Conservation (phyloP, 495 filamentous ascomycete genomes). For the Lindgomyces ingoldianus region DNA sequence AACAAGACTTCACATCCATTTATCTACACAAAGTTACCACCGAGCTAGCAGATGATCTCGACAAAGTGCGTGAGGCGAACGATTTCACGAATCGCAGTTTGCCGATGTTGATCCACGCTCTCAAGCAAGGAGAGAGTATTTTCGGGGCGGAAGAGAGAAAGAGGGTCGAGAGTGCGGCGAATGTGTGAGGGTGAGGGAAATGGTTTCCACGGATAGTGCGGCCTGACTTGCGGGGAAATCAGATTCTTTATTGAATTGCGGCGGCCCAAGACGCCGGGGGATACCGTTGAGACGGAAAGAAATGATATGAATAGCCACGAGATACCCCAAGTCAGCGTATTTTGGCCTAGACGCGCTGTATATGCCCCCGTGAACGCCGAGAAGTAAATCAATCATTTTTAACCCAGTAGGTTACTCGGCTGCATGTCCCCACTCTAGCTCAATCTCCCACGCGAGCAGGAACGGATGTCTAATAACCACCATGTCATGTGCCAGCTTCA, state of each 20-base stretch:
- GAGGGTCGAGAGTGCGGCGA: constrained; percentile 28
- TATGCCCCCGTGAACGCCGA: no score
- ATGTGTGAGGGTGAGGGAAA: not conserved
- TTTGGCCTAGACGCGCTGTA: not conserved
- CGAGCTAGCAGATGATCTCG: constrained; percentile 72
- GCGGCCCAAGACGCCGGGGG: no score
- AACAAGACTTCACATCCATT: constrained; percentile 35
- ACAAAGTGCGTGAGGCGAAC: constrained; percentile 62
- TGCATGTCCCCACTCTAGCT: constrained; percentile 77
- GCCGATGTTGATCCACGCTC: constrained; percentile 61
- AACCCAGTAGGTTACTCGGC: not conserved
- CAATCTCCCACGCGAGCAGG: constrained; percentile 84
- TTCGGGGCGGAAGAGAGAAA: constrained; percentile 44
- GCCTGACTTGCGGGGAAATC: no score
- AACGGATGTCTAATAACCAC: constrained; percentile 95
- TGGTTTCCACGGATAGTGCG: no score
- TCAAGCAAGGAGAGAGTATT: constrained; percentile 58
- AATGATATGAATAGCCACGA: not conserved
- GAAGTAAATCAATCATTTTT: no score
- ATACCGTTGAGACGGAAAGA: not conserved
- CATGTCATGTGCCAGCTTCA: constrained; percentile 79
- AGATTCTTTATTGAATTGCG: not conserved
- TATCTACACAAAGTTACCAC: constrained; percentile 66
- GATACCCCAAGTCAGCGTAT: not conserved
- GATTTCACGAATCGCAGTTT: constrained; percentile 67